These are phyloP conservation scores for Pestalotiopsis sp. DNA, from an alignment of 2,329 filamentous ascomycete species.

Conservation along the genomic window DNA sequence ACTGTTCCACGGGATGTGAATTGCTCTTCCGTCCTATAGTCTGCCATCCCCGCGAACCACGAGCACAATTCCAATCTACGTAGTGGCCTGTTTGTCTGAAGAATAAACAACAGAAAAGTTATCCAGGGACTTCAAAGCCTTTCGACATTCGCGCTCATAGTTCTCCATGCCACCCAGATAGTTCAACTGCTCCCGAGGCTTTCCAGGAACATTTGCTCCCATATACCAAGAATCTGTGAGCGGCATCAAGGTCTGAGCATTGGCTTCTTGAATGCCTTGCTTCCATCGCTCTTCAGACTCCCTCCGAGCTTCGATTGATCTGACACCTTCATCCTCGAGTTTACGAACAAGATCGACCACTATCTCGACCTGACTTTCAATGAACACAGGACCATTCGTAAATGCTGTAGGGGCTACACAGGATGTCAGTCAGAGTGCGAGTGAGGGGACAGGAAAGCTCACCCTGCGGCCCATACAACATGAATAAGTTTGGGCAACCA, in stretches of 20 bases:
- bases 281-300: not conserved
- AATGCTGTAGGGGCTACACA: not conserved
- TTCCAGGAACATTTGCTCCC: not conserved
- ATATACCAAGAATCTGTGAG: slow-evolving; percentile 2
- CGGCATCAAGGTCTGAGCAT: not conserved
- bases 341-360: not conserved
- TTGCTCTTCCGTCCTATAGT: too few species aligned
- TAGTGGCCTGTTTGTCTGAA: not conserved
- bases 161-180: not conserved
- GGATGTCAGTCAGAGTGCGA: not conserved
- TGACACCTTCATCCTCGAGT: not conserved
- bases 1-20: too few species aligned
- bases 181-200: slow-evolving; percentile 4
- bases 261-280: slow-evolving; percentile 3
- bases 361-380: not conserved
- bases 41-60: too few species aligned
- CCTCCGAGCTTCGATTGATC: not conserved
- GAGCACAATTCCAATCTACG: not conserved
- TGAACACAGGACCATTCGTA: not conserved
- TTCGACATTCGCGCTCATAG: not conserved
- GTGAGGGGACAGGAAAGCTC: not conserved
- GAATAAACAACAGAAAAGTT: not conserved
- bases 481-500: not conserved
- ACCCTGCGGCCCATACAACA: slow-evolving; percentile 3
- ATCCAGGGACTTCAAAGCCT: not conserved